Percentiles rank a stretch among this genome's conserved stretches.
Evolutionary conservation across 176 grass and related monocot genomes (phyloP).

Genomic region (sorghum (Sorghum bicolor)): Sorghum_bicolor_NCBIv3 NC_012871.2:74144501-74145000

Average conservation of each 20-base stretch:
- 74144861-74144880: neutral
- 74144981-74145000: neutral
- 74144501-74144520: conserved; percentile 78
- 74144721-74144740: neutral
- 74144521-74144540: conserved; percentile 67
- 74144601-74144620: conserved; percentile 70
- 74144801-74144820: neutral
- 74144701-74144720: conserved; percentile 32
- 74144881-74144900: conserved; percentile 3
- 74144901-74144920: neutral
- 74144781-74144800: neutral
- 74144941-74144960: neutral
- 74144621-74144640: conserved; percentile 70
- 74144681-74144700: conserved; percentile 40
- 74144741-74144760: conserved; percentile 8
- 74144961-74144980: neutral
- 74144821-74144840: conserved; percentile 41
- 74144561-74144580: conserved; percentile 64
- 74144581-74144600: conserved; percentile 91
- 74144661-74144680: conserved; percentile 89
- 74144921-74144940: neutral
- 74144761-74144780: neutral
- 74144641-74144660: conserved; percentile 59
- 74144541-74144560: conserved; percentile 67
- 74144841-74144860: conserved; percentile 27